Conservation (phyloP, 2,329 filamentous ascomycete species). For the Xylaria sp. region DNA sequence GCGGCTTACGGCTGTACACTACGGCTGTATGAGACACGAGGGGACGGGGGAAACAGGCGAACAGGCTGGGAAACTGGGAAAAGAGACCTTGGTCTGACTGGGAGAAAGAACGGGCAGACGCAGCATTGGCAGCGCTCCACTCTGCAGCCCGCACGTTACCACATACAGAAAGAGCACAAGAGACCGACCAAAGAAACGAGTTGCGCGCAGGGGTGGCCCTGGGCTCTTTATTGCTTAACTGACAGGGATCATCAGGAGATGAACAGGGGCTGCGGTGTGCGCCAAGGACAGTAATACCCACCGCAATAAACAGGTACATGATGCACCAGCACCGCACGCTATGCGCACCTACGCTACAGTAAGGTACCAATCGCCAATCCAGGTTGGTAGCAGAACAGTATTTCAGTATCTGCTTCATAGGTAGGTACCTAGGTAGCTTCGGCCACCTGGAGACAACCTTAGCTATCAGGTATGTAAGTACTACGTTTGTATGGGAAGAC, state of each 20-base stretch:
- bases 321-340: no score
- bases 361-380: not conserved
- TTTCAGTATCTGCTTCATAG: no score
- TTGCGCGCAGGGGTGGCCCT: constrained; percentile 27
- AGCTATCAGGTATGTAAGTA: not conserved
- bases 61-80: constrained; percentile 18
- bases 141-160: constrained; percentile 30
- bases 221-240: constrained; percentile 30
- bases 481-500: not conserved
- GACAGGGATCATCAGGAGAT: constrained; percentile 36
- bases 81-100: not conserved
- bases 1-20: constrained; percentile 19
- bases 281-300: constrained; percentile 26
- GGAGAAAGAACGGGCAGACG: not conserved
- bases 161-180: constrained; percentile 26
- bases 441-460: not conserved
- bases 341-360: not conserved
- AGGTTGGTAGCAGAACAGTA: not conserved
- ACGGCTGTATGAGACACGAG: constrained; percentile 35
- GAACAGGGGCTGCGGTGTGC: constrained; percentile 17
- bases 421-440: not conserved
- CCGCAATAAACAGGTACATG: constrained; percentile 15
- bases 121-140: constrained; percentile 24
- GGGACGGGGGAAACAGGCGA: constrained; percentile 2
- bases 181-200: constrained; percentile 12